Evolutionary conservation across 176 grass and related monocot species (phyloP).

Genomic region (Carex pumila): DNA sequence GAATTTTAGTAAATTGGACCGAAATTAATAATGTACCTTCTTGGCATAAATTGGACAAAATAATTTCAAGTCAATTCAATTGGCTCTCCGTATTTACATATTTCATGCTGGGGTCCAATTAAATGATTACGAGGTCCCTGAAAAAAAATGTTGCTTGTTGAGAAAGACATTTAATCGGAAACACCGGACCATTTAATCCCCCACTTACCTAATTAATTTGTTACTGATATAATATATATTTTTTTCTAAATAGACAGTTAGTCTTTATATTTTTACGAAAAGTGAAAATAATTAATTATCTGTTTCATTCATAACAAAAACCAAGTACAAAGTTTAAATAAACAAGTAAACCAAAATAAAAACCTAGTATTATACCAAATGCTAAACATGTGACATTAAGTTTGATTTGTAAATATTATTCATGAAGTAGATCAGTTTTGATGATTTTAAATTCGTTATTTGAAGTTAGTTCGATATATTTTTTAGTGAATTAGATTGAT

Average conservation of each 20-base stretch:
- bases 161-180: constrained; percentile 2
- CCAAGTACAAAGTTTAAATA: not conserved
- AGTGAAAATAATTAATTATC: not conserved
- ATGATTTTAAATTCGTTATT: no score
- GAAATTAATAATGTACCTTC: no score
- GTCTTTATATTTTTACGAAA: not conserved
- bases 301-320: not conserved
- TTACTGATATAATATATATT: not conserved
- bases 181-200: not conserved
- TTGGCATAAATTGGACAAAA: no score
- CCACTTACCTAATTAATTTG: not conserved
- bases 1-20: no score
- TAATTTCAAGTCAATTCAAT: no score
- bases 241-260: not conserved
- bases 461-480: no score
- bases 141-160: not conserved
- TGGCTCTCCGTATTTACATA: not conserved
- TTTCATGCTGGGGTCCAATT: not conserved
- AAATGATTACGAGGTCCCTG: constrained; percentile 11
- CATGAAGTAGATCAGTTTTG: no score
- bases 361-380: no score
- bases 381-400: no score
- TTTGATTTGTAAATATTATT: no score
- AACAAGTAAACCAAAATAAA: no score
- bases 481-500: no score